Conservation (phyloP, 768 basidiomycete genomes). For the Mycena alexandri region DNA sequence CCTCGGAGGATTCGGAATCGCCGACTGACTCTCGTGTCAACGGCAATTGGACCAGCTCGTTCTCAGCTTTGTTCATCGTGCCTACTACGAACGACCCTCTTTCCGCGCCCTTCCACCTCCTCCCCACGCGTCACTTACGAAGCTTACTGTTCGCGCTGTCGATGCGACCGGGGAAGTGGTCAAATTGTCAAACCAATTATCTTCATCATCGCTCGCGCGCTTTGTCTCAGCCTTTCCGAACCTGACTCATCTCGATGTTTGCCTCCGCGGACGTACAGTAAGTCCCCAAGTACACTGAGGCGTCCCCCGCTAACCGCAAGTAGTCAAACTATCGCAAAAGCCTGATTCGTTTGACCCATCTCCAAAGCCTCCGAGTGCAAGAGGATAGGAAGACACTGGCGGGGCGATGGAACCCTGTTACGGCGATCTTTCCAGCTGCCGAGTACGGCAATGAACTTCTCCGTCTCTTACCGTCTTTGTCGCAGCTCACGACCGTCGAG, state of each 20-base stretch:
- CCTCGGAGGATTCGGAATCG: too few species aligned
- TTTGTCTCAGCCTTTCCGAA: conserved; percentile 24
- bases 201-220: conserved; percentile 1
- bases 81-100: background rate
- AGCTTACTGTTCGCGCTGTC: conserved; percentile 1
- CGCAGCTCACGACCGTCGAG: conserved; percentile 9
- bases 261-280: conserved; percentile 10
- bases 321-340: conserved; percentile 3
- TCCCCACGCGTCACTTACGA: background rate
- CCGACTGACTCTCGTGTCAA: too few species aligned
- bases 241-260: conserved; percentile 24
- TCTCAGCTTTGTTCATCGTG: conserved; percentile 8
- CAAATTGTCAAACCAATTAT: conserved; percentile 8
- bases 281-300: background rate
- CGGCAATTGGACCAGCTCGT: conserved; percentile 9
- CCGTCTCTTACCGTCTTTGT: background rate
- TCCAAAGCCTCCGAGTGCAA: conserved; percentile 16
- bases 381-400: background rate
- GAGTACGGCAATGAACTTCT: conserved; percentile 1
- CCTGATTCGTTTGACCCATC: conserved; percentile 4
- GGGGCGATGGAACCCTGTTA: background rate
- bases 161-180: background rate
- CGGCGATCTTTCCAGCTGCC: conserved; percentile 1
- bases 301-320: background rate
- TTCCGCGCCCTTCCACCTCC: background rate